phyloP scores from a whole-genome alignment of 2,329 filamentous ascomycete genomes.

The Talaromyces sp. region DNA sequence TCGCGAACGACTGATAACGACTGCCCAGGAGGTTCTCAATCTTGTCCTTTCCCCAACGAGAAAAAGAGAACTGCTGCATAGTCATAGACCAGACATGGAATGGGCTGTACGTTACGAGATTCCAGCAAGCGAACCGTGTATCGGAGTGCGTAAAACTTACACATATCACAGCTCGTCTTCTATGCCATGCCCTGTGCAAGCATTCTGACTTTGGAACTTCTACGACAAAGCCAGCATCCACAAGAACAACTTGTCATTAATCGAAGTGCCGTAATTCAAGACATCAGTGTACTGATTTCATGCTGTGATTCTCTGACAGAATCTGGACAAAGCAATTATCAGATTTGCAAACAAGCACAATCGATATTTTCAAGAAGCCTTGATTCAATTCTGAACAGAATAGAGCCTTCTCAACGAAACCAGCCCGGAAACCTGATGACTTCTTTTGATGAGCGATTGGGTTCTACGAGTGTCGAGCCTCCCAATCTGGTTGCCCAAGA shows the following conservation, averaged over 20 bases:
- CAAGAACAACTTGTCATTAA: not conserved
- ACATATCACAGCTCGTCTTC: constrained; percentile 6
- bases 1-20: constrained; percentile 4
- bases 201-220: constrained; percentile 9
- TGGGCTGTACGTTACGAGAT: constrained; percentile 6
- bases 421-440: not conserved
- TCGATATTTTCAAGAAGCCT: constrained; percentile 10
- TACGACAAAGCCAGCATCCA: constrained; percentile 6
- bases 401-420: not conserved
- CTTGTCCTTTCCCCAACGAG: constrained; percentile 5
- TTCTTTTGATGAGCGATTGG: not conserved
- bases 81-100: constrained; percentile 9
- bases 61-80: constrained; percentile 3
- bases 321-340: constrained; percentile 13
- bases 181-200: constrained; percentile 14
- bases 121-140: not conserved
- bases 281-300: constrained; percentile 12
- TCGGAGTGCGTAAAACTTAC: not conserved
- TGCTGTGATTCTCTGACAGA: constrained; percentile 11
- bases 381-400: constrained; percentile 9
- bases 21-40: constrained; percentile 10
- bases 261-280: constrained; percentile 11
- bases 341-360: constrained; percentile 13
- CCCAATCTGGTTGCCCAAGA: constrained; percentile 4
- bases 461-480: not conserved